phyloP scores from a whole-genome alignment of 306 rosid genomes.

The Cucurbita pepo region DNA sequence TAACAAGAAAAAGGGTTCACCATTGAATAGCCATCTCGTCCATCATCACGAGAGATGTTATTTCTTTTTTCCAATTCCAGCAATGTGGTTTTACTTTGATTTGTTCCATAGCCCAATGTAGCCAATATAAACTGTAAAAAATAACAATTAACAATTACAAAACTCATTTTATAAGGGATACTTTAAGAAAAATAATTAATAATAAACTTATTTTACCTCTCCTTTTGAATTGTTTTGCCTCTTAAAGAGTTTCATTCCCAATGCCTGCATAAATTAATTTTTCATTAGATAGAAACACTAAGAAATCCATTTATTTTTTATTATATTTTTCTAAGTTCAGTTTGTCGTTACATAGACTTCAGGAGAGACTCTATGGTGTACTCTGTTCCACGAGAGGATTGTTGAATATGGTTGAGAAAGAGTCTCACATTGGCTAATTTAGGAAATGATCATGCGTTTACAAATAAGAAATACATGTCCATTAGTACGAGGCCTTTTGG shows the following conservation, averaged over 20 bases:
- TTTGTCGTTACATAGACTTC: no score
- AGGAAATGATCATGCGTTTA: no score
- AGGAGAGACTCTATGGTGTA: no score
- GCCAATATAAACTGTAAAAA: neutral
- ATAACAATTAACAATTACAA: neutral
- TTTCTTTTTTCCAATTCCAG: neutral
- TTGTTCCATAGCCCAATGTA: neutral
- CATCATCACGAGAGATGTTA: neutral
- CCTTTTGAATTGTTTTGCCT: neutral
- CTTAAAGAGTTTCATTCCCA: neutral
- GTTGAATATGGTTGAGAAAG: no score
- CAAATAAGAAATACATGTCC: no score
- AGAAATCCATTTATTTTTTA: no score
- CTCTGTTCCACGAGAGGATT: no score
- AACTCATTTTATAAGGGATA: neutral
- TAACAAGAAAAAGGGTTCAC: neutral
- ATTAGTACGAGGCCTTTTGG: no score
- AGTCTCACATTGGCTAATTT: no score
- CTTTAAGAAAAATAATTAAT: neutral
- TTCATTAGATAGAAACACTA: no score
- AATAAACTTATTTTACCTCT: neutral
- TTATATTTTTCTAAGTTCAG: no score
- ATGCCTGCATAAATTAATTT: neutral
- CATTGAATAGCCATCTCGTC: neutral
- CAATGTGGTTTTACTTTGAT: neutral